phyloP scores from a whole-genome alignment of 805 yeast genomes.

The Ogataea minuta region DNA sequence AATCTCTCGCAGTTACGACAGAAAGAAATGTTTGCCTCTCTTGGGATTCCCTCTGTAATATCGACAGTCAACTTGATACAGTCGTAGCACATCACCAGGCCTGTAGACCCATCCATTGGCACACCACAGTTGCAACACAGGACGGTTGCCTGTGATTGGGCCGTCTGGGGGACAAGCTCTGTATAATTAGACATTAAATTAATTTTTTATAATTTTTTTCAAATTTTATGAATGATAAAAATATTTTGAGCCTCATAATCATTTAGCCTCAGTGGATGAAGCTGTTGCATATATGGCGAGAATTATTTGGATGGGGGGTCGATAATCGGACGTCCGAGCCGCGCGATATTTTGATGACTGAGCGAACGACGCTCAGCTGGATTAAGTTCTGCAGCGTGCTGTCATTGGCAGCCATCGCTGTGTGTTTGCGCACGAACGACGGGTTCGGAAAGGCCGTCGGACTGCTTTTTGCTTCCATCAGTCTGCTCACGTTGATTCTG shows the following conservation, averaged over 20 bases:
- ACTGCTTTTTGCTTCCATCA: constrained; percentile 35
- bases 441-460: constrained; percentile 7
- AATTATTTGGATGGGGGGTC: constrained; percentile 27
- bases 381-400: constrained; percentile 45
- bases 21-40: constrained; percentile 90
- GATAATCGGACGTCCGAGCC: constrained; percentile 47
- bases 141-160: constrained; percentile 63
- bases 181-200: constrained; percentile 46
- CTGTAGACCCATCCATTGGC: constrained; percentile 94
- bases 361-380: constrained; percentile 51
- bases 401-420: constrained; percentile 46
- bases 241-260: too few relatives aligned
- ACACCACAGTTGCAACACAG: constrained; percentile 98
- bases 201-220: background rate
- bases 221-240: too few relatives aligned
- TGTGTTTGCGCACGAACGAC: constrained; percentile 45
- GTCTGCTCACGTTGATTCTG: constrained; percentile 38
- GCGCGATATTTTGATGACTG: constrained; percentile 52
- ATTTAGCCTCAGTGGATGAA: too few relatives aligned
- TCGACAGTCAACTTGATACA: constrained; percentile 93
- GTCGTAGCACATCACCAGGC: constrained; percentile 94
- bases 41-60: constrained; percentile 89
- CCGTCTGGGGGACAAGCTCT: constrained; percentile 37
- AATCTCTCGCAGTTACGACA: constrained; percentile 97
- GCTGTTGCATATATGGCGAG: too few relatives aligned